Conservation (phyloP, 306 rosid genomes). For the Inga leiocalycina region DNA sequence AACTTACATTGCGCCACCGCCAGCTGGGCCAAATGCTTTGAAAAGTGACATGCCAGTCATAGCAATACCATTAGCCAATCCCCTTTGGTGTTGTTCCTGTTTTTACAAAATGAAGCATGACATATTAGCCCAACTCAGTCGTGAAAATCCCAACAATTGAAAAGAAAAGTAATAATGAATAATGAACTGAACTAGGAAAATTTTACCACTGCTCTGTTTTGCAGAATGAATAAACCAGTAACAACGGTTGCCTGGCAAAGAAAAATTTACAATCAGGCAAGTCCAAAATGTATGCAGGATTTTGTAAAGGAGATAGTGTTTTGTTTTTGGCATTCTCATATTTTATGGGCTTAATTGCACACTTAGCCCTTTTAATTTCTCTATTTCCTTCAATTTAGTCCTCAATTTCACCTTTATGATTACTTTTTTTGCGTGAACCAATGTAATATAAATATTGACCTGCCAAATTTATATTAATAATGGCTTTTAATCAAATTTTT, state of each 20-base stretch:
- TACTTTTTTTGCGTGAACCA: no score
- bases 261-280: constrained; percentile 13
- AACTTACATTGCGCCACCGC: constrained; percentile 80
- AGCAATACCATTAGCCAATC: constrained; percentile 89
- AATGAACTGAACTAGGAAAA: not conserved
- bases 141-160: constrained; percentile 5
- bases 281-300: not conserved
- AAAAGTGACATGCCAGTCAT: constrained; percentile 83
- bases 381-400: no score
- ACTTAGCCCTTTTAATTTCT: no score
- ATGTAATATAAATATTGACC: no score
- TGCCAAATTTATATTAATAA: no score
- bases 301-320: no score
- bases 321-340: no score
- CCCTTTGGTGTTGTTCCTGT: constrained; percentile 85
- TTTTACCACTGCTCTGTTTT: constrained; percentile 83
- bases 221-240: constrained; percentile 67
- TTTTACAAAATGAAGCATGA: constrained; percentile 11
- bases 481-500: no score
- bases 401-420: no score
- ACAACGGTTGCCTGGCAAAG: constrained; percentile 45
- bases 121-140: not conserved
- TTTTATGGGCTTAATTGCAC: no score
- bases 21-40: constrained; percentile 87
- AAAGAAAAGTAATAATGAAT: not conserved